Conservation (phyloP, 345 rosid genomes). For the Ceriops decandra region DNA sequence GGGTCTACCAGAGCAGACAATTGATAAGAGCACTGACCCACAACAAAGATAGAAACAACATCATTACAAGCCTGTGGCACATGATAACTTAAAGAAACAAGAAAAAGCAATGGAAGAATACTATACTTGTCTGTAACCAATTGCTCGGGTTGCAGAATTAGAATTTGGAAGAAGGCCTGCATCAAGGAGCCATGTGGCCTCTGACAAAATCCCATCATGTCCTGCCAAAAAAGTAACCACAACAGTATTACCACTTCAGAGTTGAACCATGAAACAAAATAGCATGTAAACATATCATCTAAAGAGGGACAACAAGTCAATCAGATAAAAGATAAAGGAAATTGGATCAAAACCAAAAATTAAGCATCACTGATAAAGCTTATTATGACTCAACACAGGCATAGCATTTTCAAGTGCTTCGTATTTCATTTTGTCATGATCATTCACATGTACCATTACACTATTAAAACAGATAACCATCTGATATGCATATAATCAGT, state of each 20-base stretch:
- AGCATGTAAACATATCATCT: not conserved
- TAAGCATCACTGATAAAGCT: too few relatives aligned
- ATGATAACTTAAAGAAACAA: not conserved
- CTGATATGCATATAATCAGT: too few relatives aligned
- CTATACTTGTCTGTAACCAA: slow-evolving; percentile 82
- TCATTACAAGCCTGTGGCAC: not conserved
- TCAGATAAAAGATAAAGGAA: not conserved
- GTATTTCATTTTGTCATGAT: too few relatives aligned
- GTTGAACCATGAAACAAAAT: not conserved
- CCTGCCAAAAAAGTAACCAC: slow-evolving; percentile 31
- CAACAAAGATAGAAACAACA: not conserved
- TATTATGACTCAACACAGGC: too few relatives aligned
- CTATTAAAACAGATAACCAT: too few relatives aligned
- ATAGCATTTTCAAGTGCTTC: too few relatives aligned
- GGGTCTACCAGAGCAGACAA: slow-evolving; percentile 1
- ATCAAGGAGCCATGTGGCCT: slow-evolving; percentile 90
- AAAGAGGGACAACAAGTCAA: not conserved
- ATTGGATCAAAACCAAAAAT: too few relatives aligned
- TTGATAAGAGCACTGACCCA: not conserved
- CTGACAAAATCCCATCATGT: slow-evolving; percentile 58
- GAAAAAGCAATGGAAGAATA: not conserved
- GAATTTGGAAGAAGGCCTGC: slow-evolving; percentile 76
- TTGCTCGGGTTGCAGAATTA: slow-evolving; percentile 85
- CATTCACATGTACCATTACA: too few relatives aligned
- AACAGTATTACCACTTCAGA: not conserved